Percentiles rank a stretch among this genome's conserved stretches.
phyloP scores from a whole-genome alignment of 345 rosid genomes.

The Rhodomyrtus tomentosa region DNA sequence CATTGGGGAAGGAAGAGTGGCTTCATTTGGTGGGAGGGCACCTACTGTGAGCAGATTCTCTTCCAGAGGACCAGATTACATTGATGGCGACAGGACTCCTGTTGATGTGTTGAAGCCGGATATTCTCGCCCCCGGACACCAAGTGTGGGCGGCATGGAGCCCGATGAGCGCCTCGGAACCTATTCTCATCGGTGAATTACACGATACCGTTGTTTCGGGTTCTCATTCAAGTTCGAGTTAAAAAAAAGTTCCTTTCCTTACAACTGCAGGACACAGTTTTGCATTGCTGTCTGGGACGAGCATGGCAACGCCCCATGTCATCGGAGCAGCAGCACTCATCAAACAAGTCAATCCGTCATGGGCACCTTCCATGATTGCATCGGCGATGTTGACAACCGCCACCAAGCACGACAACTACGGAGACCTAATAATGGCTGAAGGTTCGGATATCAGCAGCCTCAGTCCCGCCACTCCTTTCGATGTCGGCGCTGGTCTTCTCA shows the following conservation, averaged over 20 bases:
- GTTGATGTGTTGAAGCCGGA: constrained; percentile 79
- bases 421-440: constrained; percentile 43
- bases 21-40: constrained; percentile 32
- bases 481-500: constrained; percentile 63
- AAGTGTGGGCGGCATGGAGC: constrained; percentile 96
- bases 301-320: constrained; percentile 83
- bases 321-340: constrained; percentile 60
- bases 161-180: constrained; percentile 62
- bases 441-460: constrained; percentile 15
- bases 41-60: constrained; percentile 68
- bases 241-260: background rate
- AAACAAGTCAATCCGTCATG: constrained; percentile 61
- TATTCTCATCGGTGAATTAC: constrained; percentile 24
- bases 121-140: constrained; percentile 80
- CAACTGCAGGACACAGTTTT: constrained; percentile 39
- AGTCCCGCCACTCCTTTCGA: constrained; percentile 47
- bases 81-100: constrained; percentile 26
- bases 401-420: constrained; percentile 35
- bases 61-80: constrained; percentile 66
- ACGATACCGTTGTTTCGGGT: background rate
- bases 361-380: constrained; percentile 77
- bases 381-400: constrained; percentile 75
- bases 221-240: background rate
- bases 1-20: constrained; percentile 57
- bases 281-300: constrained; percentile 83